Conservation (phyloP, 192 early-diverging fungal genomes). For the Entophlyctis helioformis region DNA sequence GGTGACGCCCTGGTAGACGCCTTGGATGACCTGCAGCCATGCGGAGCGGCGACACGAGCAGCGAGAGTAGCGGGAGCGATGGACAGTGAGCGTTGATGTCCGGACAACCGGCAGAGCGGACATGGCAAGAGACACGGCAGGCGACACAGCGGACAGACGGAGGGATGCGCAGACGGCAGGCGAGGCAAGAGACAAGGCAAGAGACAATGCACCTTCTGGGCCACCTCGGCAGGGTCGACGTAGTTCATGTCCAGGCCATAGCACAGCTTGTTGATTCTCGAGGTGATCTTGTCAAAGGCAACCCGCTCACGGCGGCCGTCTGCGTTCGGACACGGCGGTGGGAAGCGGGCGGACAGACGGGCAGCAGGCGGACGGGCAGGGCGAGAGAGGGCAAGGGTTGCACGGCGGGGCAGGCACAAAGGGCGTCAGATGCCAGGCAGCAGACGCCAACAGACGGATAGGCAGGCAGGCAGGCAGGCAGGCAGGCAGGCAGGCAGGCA, state of each 20-base stretch:
- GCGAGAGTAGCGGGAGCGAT: no score
- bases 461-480: no score
- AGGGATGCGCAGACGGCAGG: no score
- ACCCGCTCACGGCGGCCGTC: conserved; percentile 86
- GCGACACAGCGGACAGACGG: not conserved
- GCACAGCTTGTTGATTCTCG: conserved; percentile 86
- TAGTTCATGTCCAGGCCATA: conserved; percentile 86
- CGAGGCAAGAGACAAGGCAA: not conserved
- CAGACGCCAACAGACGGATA: no score
- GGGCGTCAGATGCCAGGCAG: no score
- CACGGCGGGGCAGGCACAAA: no score
- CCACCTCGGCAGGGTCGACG: conserved; percentile 77
- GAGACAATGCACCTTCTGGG: conserved; percentile 68
- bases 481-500: no score
- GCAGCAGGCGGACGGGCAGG: no score
- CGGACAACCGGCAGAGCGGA: not conserved
- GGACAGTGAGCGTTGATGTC: not conserved
- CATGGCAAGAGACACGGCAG: not conserved
- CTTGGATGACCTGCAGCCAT: conserved; percentile 83
- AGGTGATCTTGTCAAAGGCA: conserved; percentile 89
- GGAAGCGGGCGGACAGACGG: no score
- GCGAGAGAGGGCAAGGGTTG: no score
- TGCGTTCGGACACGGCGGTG: no score
- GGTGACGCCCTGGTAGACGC: conserved; percentile 95
- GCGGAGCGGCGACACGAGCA: no score